These are phyloP conservation scores for Pistacia atlantica DNA, from an alignment of 345 rosid species.

Conservation along the genomic window DNA sequence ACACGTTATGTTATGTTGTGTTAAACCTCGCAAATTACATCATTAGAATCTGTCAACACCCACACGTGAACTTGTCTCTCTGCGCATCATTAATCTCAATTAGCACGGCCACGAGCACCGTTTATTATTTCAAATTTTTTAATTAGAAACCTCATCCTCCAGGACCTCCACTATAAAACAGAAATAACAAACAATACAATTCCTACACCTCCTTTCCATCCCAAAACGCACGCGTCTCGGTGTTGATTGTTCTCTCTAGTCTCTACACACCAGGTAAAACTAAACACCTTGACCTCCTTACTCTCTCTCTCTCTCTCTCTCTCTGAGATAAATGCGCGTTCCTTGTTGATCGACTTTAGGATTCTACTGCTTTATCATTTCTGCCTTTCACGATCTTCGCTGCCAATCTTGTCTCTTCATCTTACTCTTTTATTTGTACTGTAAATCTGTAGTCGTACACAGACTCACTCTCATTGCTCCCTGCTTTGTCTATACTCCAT, in stretches of 20 bases:
- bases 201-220: neutral
- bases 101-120: slow-evolving; percentile 28
- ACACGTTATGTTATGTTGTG: neutral
- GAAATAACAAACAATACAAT: neutral
- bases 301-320: neutral
- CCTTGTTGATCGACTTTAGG: slow-evolving; percentile 20
- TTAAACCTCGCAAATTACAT: neutral
- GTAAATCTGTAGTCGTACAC: neutral
- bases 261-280: neutral
- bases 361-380: slow-evolving; percentile 40
- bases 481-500: slow-evolving; percentile 42
- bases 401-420: slow-evolving; percentile 37
- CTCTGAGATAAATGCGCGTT: slow-evolving; percentile 1
- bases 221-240: slow-evolving; percentile 30
- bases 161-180: neutral
- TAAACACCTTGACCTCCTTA: neutral
- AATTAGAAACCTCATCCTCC: neutral
- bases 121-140: neutral
- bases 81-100: slow-evolving; percentile 6
- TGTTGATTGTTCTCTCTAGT: slow-evolving; percentile 7
- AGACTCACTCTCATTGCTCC: neutral
- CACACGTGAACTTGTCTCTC: slow-evolving; percentile 8
- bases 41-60: neutral
- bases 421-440: neutral
- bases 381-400: slow-evolving; percentile 31